Evolutionary conservation across 2,329 filamentous ascomycete species (phyloP).

Genomic region (Truncatella angustata): DNA sequence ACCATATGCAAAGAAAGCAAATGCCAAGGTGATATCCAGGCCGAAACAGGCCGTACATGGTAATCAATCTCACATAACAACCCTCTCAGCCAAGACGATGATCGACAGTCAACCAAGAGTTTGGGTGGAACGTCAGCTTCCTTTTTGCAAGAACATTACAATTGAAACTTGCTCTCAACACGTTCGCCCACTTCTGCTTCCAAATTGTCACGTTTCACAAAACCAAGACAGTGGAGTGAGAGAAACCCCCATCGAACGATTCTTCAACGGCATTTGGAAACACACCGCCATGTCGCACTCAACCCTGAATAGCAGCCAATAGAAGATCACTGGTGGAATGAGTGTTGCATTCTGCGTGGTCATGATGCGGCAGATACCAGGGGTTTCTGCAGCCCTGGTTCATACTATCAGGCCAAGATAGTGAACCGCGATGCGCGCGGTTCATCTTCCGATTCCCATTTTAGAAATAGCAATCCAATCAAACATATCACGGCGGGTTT

Average conservation of each 20-base stretch:
- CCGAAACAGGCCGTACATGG: too few species aligned
- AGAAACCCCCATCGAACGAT: constrained; percentile 2
- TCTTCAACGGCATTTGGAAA: constrained; percentile 8
- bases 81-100: too few species aligned
- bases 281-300: neutral
- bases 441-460: neutral
- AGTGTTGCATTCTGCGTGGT: neutral
- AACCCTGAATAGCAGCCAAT: neutral
- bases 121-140: too few species aligned
- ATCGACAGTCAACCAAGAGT: too few species aligned
- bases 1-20: neutral
- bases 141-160: too few species aligned
- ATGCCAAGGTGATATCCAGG: too few species aligned
- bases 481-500: too few species aligned
- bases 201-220: too few species aligned
- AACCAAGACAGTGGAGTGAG: constrained; percentile 4
- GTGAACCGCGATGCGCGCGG: neutral
- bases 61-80: too few species aligned
- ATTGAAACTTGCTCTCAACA: too few species aligned
- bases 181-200: too few species aligned
- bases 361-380: constrained; percentile 1
- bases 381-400: neutral
- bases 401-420: neutral
- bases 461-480: too few species aligned
- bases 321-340: neutral